Percentiles rank a stretch among this genome's conserved stretches.
These are phyloP conservation scores for Aspergillus hiratsukae DNA, from an alignment of 2,329 filamentous ascomycete species.

Conservation along the genomic window DNA sequence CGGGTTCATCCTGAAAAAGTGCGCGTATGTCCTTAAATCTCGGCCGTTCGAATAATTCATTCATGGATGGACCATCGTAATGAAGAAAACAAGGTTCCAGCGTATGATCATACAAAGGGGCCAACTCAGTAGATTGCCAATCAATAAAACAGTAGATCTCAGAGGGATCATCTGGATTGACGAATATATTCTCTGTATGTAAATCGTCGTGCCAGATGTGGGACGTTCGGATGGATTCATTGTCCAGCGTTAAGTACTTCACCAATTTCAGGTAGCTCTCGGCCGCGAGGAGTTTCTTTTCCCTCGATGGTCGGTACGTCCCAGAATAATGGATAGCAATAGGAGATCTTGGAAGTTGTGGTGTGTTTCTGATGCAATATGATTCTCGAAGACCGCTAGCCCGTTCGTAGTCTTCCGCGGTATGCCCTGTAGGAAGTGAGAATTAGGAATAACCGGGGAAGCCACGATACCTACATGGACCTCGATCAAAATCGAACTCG, in stretches of 20 bases:
- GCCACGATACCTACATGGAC: slow-evolving; percentile 6
- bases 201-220: slow-evolving; percentile 14
- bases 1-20: slow-evolving; percentile 17
- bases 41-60: slow-evolving; percentile 19
- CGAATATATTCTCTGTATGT: slow-evolving; percentile 25
- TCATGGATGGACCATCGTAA: slow-evolving; percentile 4
- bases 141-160: slow-evolving; percentile 8
- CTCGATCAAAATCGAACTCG: slow-evolving; percentile 4
- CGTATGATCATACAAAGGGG: slow-evolving; percentile 6
- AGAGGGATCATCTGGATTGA: slow-evolving; percentile 2
- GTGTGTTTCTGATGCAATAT: slow-evolving; percentile 14
- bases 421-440: slow-evolving; percentile 20
- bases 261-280: slow-evolving; percentile 14
- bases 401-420: slow-evolving; percentile 26
- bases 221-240: slow-evolving; percentile 23
- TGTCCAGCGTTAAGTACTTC: not conserved
- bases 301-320: slow-evolving; percentile 2
- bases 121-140: slow-evolving; percentile 8
- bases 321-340: slow-evolving; percentile 1
- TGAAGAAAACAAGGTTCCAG: slow-evolving; percentile 4
- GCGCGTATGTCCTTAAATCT: slow-evolving; percentile 14
- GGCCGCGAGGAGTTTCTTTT: not conserved
- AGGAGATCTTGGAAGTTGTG: slow-evolving; percentile 1
- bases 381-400: slow-evolving; percentile 31
- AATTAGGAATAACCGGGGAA: slow-evolving; percentile 1